These are phyloP conservation scores for Shiraia bambusicola DNA, from an alignment of 2,329 filamentous ascomycete species.

Conservation along the genomic window DNA sequence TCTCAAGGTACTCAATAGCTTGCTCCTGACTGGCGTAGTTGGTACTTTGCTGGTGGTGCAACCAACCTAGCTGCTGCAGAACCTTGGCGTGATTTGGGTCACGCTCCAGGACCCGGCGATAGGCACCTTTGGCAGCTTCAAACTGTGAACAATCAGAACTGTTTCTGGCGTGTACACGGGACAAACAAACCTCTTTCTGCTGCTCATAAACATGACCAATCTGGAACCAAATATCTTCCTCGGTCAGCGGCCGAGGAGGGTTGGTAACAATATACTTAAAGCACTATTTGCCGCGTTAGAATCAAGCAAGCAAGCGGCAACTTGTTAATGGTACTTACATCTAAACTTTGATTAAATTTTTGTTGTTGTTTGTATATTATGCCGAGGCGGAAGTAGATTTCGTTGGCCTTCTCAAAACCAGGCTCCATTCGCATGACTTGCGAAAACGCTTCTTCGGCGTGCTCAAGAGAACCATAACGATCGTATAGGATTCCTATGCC, in stretches of 20 bases:
- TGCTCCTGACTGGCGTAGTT: constrained; percentile 91
- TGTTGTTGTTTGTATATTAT: constrained; percentile 99
- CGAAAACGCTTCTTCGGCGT: constrained; percentile 96
- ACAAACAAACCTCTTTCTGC: constrained; percentile 86
- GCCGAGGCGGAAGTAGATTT: constrained; percentile 97
- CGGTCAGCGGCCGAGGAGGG: constrained; percentile 85
- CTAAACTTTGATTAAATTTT: constrained; percentile 87
- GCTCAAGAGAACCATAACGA: constrained; percentile 91
- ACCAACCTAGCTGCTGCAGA: constrained; percentile 93
- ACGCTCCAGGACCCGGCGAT: constrained; percentile 87
- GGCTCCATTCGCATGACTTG: constrained; percentile 99
- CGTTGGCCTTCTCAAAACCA: constrained; percentile 96
- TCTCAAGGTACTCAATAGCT: constrained; percentile 95
- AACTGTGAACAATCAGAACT: constrained; percentile 61
- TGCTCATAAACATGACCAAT: constrained; percentile 99
- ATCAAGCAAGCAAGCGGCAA: neutral
- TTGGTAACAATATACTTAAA: constrained; percentile 98
- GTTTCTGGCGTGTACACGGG: neutral
- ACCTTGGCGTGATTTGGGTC: constrained; percentile 98
- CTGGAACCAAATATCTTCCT: constrained; percentile 99
- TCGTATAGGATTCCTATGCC: constrained; percentile 98
- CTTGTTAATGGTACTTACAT: constrained; percentile 70
- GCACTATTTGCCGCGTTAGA: constrained; percentile 63
- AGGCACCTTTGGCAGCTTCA: constrained; percentile 88
- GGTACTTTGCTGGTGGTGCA: constrained; percentile 94